Evolutionary conservation across 2,329 filamentous ascomycete species (phyloP).

Genomic region (Xylariaceae sp.): DNA sequence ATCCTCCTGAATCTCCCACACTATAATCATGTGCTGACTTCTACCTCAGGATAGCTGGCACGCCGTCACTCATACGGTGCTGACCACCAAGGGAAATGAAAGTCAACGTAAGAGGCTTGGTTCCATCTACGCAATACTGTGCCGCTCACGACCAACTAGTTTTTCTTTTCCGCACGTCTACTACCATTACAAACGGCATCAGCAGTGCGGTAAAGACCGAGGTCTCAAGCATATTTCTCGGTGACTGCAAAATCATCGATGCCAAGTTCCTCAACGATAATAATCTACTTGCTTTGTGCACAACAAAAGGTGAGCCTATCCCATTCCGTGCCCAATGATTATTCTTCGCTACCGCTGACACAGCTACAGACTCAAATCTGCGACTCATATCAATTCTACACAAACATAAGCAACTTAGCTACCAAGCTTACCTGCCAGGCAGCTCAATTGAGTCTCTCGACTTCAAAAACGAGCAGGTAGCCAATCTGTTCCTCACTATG

Average conservation of each 20-base stretch:
- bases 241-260: constrained; percentile 49
- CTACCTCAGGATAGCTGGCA: constrained; percentile 31
- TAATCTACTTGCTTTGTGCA: constrained; percentile 57
- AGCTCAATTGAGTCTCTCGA: constrained; percentile 19
- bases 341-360: neutral
- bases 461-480: constrained; percentile 30
- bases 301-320: constrained; percentile 32
- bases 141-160: constrained; percentile 40
- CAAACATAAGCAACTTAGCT: constrained; percentile 34
- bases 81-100: constrained; percentile 36
- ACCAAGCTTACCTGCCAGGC: constrained; percentile 31
- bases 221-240: constrained; percentile 41
- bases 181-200: constrained; percentile 56
- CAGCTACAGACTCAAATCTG: constrained; percentile 18
- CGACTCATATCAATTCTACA: constrained; percentile 36
- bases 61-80: constrained; percentile 38
- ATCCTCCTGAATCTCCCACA: neutral
- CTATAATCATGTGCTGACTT: constrained; percentile 8
- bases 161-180: constrained; percentile 50
- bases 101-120: constrained; percentile 41
- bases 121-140: too few species aligned
- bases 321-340: neutral
- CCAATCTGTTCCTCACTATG: constrained; percentile 27
- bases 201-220: constrained; percentile 42
- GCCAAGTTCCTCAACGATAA: constrained; percentile 64